Evolutionary conservation across 495 filamentous ascomycete genomes (phyloP).

Genomic region (Collariella sp.): DNA sequence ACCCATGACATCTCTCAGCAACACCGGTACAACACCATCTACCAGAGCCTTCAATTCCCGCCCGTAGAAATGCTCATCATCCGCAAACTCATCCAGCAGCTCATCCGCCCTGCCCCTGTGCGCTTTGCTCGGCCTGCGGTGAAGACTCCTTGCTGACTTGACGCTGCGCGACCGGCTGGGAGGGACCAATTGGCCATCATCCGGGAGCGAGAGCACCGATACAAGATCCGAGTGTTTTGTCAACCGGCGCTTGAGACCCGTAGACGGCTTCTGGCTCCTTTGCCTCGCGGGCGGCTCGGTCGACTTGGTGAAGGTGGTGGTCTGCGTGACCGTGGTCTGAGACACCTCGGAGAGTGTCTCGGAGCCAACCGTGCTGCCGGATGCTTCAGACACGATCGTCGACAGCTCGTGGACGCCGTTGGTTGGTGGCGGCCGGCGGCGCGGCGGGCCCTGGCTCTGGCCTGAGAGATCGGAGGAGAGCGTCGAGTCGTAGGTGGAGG

Average conservation of each 20-base stretch:
- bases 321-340: slow-evolving; percentile 43
- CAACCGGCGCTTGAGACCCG: slow-evolving; percentile 59
- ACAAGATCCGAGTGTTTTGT: slow-evolving; percentile 92
- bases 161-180: slow-evolving; percentile 48
- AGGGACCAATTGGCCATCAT: slow-evolving; percentile 42
- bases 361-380: slow-evolving; percentile 42
- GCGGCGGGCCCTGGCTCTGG: slow-evolving; percentile 13
- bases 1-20: slow-evolving; percentile 76
- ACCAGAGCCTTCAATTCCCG: slow-evolving; percentile 89
- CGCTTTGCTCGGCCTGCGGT: slow-evolving; percentile 57
- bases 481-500: slow-evolving; percentile 25
- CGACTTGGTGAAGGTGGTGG: slow-evolving; percentile 30
- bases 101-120: slow-evolving; percentile 60
- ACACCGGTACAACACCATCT: slow-evolving; percentile 90
- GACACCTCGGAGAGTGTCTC: slow-evolving; percentile 38
- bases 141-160: slow-evolving; percentile 61
- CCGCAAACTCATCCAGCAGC: slow-evolving; percentile 68
- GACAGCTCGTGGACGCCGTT: slow-evolving; percentile 60
- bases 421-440: slow-evolving; percentile 53
- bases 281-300: slow-evolving; percentile 32
- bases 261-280: slow-evolving; percentile 28
- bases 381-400: slow-evolving; percentile 62
- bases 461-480: slow-evolving; percentile 20
- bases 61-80: slow-evolving; percentile 84
- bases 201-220: slow-evolving; percentile 75